phyloP scores from a whole-genome alignment of 2,329 filamentous ascomycete genomes.

The Aspergillus quadricinctus region DNA sequence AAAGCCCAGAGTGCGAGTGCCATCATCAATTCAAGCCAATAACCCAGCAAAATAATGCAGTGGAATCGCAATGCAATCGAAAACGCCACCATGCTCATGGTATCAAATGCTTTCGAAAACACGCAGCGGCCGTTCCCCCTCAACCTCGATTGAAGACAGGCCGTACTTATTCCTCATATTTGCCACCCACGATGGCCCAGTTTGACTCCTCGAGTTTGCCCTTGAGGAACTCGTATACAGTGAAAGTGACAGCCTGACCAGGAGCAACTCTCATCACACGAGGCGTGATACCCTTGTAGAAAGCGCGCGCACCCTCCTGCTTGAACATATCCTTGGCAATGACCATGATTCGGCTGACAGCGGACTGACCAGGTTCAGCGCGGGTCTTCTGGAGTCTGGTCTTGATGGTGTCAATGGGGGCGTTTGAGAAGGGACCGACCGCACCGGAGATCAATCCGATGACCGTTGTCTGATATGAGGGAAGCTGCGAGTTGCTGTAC shows the following conservation, averaged over 20 bases:
- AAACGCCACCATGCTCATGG: constrained; percentile 26
- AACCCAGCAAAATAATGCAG: constrained; percentile 10
- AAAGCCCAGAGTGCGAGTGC: background rate
- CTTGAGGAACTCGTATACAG: constrained; percentile 72
- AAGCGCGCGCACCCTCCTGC: constrained; percentile 90
- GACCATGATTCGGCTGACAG: constrained; percentile 68
- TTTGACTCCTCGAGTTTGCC: constrained; percentile 65
- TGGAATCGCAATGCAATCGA: constrained; percentile 17
- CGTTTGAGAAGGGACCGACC: constrained; percentile 93
- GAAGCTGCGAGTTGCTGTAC: constrained; percentile 62
- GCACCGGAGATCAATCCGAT: constrained; percentile 90
- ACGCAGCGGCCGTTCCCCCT: constrained; percentile 5
- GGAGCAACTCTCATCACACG: constrained; percentile 96
- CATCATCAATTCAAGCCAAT: constrained; percentile 3
- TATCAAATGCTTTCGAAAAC: constrained; percentile 24
- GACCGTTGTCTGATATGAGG: constrained; percentile 82
- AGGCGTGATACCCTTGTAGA: constrained; percentile 98
- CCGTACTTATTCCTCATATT: constrained; percentile 58
- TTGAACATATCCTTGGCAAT: constrained; percentile 85
- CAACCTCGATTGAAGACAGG: background rate
- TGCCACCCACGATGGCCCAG: constrained; percentile 55
- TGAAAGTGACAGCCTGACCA: constrained; percentile 78
- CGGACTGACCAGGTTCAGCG: constrained; percentile 74
- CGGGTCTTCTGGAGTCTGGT: constrained; percentile 89
- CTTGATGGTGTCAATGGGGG: constrained; percentile 98